Evolutionary conservation across 2,329 filamentous ascomycete species (phyloP), one percentile per base, ranked within the genome.

Genomic region (Juglanconis oblonga): DNA sequence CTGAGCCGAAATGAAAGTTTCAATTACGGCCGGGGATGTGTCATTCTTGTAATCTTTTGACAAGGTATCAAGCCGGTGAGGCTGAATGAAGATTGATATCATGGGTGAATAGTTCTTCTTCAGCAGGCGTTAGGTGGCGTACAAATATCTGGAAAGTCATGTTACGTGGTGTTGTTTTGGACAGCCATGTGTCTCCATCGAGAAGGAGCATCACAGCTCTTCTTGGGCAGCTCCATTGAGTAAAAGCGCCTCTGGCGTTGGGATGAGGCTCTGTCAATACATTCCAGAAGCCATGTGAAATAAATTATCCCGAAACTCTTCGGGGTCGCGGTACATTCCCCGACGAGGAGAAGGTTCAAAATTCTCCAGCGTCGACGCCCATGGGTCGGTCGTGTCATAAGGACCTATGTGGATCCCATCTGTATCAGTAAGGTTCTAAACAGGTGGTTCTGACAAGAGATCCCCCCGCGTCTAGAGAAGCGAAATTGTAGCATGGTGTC

Each of bases 231-330:
- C 44, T 47, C 44, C 44, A 47, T 17, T 29, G 11, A 17, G 31
- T 5, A 45, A n/a, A 45, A 31, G 31, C 52, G 40, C 32, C 52
- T 17, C 42, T 11, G n/a, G 52, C 52, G 52, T 40, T 32, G 31
- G 29, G 8, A 35, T 52, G 55, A 51, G 55, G 55, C 55, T 58
- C 55, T 52, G 17, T 11, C 31, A 24, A 17, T 49, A 17, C 49
- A 24, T 52, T n/a, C 17, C 33, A 33, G 4, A 52, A 36, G 33
- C 48, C 29, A n/a, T 31, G 7, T 42, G 14, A 36, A 10, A 11
- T 40, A 13, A 48, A 44, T 14, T 13, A 31, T 2, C 40, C 55
- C 55, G 55, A 58, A 58, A 17, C 11, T 35, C 29, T 52, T 58
- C 55, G 55, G 55, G 31, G 14, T n/a, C n/a, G n/a, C 13, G 5